Evolutionary conservation across 495 filamentous ascomycete species (phyloP), one percentile per base, ranked within the genome.

Genomic region (Lasiosphaeria hispida): DNA sequence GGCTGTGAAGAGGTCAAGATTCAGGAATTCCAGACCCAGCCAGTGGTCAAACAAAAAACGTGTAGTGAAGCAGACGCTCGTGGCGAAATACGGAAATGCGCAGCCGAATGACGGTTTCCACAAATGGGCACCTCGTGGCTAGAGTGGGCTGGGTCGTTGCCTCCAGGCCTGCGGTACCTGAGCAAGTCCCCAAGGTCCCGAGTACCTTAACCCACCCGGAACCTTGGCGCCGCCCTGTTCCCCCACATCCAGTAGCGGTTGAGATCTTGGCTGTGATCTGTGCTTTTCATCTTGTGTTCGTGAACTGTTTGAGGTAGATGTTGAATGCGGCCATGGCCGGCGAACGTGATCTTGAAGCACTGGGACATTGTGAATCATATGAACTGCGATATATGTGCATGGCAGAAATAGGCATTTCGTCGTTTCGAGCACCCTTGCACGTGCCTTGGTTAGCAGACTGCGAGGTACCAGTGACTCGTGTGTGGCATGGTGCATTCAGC

Each of bases 401-500:
- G 23, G 23, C 2, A 30, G 23, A 30, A 30, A 30, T 5, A 30
- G 23, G 23, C 23, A 30, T 30, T 30, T 5, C 23, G 23, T 14
- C 1, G 41, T 43, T 43, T 44, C 7, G 14, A 44, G 23, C 6
- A 44, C 42, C n/a, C 9, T 17, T 4, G 17, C 6, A 44, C 42
- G 10, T 44, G 3, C 11, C 17, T 43, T 40, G 34, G 19, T 30
- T 47, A 3, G 11, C 43, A 14, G 13, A 10, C 4, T 14, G 34
- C 33, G 35, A 52, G 33, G 49, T 52, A 52, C 35, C 35, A 3
- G 48, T n/a, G n/a, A 54, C 37, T 34, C n/a, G n/a, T 44, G 19
- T 30, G 51, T 5, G 18, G 18, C 38, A 19, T 23, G 43, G 43
- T 54, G 52, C 52, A 54, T 54, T 54, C 53, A 55, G 53, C 53